Conservation (phyloP, 2,329 filamentous ascomycete species). For the Pyrenophora seminiperda region DNA sequence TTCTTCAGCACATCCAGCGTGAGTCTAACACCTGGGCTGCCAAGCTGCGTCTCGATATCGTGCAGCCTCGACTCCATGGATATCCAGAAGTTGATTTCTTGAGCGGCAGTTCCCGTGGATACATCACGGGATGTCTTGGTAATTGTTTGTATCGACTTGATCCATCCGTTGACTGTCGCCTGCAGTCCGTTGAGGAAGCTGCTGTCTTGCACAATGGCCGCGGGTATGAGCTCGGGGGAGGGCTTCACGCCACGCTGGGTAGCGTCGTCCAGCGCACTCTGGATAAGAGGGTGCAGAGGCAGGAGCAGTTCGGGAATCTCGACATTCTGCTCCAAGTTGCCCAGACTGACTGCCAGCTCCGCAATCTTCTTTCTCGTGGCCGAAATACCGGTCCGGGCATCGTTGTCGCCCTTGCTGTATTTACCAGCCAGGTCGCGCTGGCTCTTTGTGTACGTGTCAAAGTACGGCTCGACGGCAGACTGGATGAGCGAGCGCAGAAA, state of each 20-base stretch:
- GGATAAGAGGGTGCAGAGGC: slow-evolving; percentile 85
- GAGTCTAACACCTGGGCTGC: slow-evolving; percentile 84
- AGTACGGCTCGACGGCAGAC: slow-evolving; percentile 90
- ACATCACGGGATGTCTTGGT: slow-evolving; percentile 93
- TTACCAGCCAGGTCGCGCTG: slow-evolving; percentile 45
- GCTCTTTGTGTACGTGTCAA: slow-evolving; percentile 90
- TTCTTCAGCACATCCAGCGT: slow-evolving; percentile 95
- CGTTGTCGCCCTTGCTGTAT: slow-evolving; percentile 79
- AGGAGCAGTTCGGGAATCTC: slow-evolving; percentile 93
- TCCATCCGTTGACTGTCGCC: slow-evolving; percentile 94
- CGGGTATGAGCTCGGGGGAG: slow-evolving; percentile 77
- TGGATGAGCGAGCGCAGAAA: slow-evolving; percentile 90
- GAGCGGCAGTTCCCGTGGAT: slow-evolving; percentile 77
- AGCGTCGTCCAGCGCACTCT: slow-evolving; percentile 81
- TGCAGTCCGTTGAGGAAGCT: slow-evolving; percentile 93
- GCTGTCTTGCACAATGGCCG: slow-evolving; percentile 80
- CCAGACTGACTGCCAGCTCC: slow-evolving; percentile 86
- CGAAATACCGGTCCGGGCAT: slow-evolving; percentile 91
- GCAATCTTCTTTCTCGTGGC: slow-evolving; percentile 98
- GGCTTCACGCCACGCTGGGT: slow-evolving; percentile 69
- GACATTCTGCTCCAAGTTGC: slow-evolving; percentile 95
- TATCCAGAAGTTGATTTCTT: slow-evolving; percentile 99
- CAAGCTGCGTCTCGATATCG: slow-evolving; percentile 85
- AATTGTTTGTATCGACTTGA: slow-evolving; percentile 95
- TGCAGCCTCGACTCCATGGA: slow-evolving; percentile 95